Conservation (phyloP, 1,284 basidiomycete genomes). For the Leccinum angustisporum region DNA sequence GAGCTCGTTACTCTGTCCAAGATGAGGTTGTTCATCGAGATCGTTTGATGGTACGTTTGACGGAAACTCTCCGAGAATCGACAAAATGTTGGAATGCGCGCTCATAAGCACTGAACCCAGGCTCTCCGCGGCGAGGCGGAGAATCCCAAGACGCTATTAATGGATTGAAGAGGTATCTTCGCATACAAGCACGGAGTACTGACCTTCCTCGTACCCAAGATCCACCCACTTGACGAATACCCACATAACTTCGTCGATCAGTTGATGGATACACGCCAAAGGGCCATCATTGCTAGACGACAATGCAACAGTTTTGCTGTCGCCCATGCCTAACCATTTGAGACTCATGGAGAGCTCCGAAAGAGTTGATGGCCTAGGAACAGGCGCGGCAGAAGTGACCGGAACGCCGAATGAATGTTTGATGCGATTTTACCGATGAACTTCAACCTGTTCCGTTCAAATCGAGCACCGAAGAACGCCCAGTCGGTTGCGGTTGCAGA, state of each 20-base stretch:
- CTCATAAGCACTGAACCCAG: constrained; percentile 63
- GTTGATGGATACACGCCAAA: too few species aligned
- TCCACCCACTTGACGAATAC: constrained; percentile 89
- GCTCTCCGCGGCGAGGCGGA: constrained; percentile 63
- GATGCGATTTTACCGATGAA: constrained; percentile 71
- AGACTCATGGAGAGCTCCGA: constrained; percentile 72
- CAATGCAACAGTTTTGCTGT: constrained; percentile 12
- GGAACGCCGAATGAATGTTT: constrained; percentile 94
- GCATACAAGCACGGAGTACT: constrained; percentile 19
- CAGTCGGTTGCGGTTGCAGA: constrained; percentile 9
- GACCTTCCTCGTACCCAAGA: constrained; percentile 86
- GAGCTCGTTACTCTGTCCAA: too few species aligned
- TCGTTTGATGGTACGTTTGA: constrained; percentile 43
- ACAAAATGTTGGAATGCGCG: constrained; percentile 68
- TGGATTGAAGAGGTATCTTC: constrained; percentile 1
- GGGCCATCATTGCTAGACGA: too few species aligned
- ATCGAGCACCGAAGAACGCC: constrained; percentile 6
- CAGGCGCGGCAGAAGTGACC: constrained; percentile 61
- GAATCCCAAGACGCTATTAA: constrained; percentile 83
- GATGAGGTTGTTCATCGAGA: too few species aligned
- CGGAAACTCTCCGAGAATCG: constrained; percentile 52
- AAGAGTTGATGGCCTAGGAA: constrained; percentile 79
- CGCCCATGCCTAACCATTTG: constrained; percentile 23
- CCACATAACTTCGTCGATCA: constrained; percentile 65
- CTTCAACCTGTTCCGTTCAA: constrained; percentile 14